phyloP scores from a whole-genome alignment of 1,284 basidiomycete species.

The Cutaneotrichosporon cyanovorans region DNA sequence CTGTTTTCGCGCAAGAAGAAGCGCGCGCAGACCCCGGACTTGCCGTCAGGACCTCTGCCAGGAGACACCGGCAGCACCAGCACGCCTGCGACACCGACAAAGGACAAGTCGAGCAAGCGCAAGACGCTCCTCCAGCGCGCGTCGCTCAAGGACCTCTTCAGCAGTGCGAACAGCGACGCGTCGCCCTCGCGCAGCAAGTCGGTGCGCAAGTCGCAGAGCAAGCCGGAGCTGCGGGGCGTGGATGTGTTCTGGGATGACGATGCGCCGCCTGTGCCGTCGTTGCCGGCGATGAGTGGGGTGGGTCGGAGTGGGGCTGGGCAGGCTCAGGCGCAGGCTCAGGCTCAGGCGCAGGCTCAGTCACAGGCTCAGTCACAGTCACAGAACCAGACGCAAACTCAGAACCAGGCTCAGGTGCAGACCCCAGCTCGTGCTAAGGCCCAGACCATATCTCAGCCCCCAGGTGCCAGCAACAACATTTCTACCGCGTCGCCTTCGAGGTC shows the following conservation, averaged over 20 bases:
- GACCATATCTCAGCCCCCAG: no score
- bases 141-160: slow-evolving; percentile 13
- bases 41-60: not conserved
- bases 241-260: slow-evolving; percentile 3
- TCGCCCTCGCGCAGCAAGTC: not conserved
- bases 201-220: slow-evolving; percentile 12
- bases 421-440: no score
- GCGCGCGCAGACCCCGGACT: not conserved
- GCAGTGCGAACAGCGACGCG: not conserved
- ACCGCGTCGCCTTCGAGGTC: not conserved
- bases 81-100: not conserved
- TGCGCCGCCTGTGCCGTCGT: slow-evolving; percentile 6
- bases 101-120: slow-evolving; percentile 4
- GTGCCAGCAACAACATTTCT: not conserved
- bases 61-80: not conserved
- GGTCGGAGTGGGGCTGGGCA: no score
- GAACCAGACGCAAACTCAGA: no score
- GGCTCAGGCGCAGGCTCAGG: no score
- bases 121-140: slow-evolving; percentile 5
- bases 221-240: slow-evolving; percentile 8
- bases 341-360: no score
- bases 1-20: slow-evolving; percentile 12
- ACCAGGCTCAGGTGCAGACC: no score
- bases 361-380: no score
- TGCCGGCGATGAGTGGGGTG: no score